Conservation (phyloP, 352 stramenopile genomes). For the Phytopythium litorale region DNA sequence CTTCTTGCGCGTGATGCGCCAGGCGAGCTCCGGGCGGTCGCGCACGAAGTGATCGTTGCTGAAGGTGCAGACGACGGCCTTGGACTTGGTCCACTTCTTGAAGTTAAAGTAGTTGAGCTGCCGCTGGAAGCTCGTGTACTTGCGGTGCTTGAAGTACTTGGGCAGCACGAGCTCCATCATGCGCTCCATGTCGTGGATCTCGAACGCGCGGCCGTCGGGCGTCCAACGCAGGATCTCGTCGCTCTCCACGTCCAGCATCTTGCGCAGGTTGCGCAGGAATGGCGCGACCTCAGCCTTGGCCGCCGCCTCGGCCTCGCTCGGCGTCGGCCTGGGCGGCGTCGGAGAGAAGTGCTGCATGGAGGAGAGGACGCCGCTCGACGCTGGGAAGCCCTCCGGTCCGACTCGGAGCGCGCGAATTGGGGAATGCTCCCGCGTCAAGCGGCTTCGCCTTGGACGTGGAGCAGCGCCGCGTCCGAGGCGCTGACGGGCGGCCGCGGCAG, state of each 20-base stretch:
- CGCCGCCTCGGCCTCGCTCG: constrained; percentile 1
- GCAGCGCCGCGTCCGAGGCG: neutral
- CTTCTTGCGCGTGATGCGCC: constrained; percentile 71
- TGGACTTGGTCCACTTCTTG: constrained; percentile 77
- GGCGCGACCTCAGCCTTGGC: constrained; percentile 50
- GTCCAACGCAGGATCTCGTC: constrained; percentile 46
- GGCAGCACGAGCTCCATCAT: constrained; percentile 82
- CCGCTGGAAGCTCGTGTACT: constrained; percentile 92
- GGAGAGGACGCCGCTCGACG: too few relatives aligned
- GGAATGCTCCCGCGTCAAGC: neutral
- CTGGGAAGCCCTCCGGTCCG: too few relatives aligned
- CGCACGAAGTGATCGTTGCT: constrained; percentile 66
- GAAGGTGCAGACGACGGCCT: constrained; percentile 70
- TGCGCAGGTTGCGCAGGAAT: constrained; percentile 60
- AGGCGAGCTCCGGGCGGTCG: constrained; percentile 48
- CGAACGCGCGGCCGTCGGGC: constrained; percentile 43
- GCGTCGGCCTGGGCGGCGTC: too few relatives aligned
- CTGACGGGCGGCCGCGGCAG: too few relatives aligned
- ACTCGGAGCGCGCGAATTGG: neutral
- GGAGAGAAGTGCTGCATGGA: too few relatives aligned
- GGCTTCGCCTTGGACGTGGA: too few relatives aligned
- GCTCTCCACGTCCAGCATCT: constrained; percentile 53
- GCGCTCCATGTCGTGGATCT: constrained; percentile 62
- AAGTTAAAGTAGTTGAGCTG: constrained; percentile 94
- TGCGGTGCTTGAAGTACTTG: constrained; percentile 94